phyloP scores from a whole-genome alignment of 345 rosid genomes.

The Arabidopsis suecica region DNA sequence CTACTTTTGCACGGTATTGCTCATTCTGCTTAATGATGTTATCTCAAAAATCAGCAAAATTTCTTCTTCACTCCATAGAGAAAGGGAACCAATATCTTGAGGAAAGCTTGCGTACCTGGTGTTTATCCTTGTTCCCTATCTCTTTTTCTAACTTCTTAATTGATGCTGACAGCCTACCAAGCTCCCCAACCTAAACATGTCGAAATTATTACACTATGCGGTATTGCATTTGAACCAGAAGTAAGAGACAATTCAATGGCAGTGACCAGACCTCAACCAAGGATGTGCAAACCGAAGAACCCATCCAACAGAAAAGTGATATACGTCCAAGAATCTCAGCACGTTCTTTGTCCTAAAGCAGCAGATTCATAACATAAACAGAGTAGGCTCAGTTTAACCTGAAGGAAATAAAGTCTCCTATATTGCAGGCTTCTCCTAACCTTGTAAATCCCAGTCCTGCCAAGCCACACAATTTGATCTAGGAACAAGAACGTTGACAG shows the following conservation, averaged over 20 bases:
- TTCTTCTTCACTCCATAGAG: background rate
- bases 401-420: background rate
- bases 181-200: conserved; percentile 74
- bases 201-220: background rate
- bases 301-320: conserved; percentile 97
- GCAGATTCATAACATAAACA: conserved; percentile 9
- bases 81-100: background rate
- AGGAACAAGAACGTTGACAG: conserved; percentile 92
- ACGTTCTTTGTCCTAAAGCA: conserved; percentile 81
- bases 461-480: conserved; percentile 96
- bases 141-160: conserved; percentile 80
- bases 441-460: conserved; percentile 93
- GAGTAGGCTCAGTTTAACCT: background rate
- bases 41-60: background rate
- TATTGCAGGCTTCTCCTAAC: conserved; percentile 43
- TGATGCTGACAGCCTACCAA: conserved; percentile 82
- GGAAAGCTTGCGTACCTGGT: conserved; percentile 52
- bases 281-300: conserved; percentile 80
- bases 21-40: conserved; percentile 60
- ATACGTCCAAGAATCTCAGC: conserved; percentile 82
- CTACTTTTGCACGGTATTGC: conserved; percentile 66
- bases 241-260: background rate
- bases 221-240: background rate
- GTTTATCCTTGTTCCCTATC: conserved; percentile 65
- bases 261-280: conserved; percentile 77